phyloP scores from a whole-genome alignment of 495 filamentous ascomycete species.

The Symbiotaphrina buchneri region DNA sequence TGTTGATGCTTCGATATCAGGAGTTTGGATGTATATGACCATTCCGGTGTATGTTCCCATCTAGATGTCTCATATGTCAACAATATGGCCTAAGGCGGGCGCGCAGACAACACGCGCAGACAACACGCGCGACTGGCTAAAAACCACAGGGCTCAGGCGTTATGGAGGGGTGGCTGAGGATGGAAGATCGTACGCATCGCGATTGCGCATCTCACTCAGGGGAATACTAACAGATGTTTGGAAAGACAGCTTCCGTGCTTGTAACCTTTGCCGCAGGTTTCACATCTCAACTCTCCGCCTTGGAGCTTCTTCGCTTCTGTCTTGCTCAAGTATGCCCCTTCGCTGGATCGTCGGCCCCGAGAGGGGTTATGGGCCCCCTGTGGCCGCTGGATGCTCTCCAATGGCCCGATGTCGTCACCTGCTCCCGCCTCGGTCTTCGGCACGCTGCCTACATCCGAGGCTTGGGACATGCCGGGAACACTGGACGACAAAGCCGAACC shows the following conservation, averaged over 20 bases:
- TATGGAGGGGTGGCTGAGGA: conserved; percentile 2
- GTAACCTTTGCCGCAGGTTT: conserved; percentile 98
- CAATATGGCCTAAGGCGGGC: too few species aligned
- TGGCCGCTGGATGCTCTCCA: too few species aligned
- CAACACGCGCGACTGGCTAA: too few species aligned
- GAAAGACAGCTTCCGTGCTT: conserved; percentile 99
- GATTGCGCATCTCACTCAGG: conserved; percentile 3
- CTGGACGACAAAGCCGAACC: background rate
- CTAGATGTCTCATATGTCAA: too few species aligned
- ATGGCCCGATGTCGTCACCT: too few species aligned
- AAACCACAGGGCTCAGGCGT: too few species aligned
- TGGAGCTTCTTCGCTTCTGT: conserved; percentile 49
- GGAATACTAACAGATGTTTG: conserved; percentile 97
- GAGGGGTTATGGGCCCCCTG: too few species aligned
- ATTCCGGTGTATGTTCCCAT: conserved; percentile 99
- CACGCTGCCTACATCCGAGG: too few species aligned
- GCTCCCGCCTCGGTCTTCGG: too few species aligned
- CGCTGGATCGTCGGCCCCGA: conserved; percentile 44
- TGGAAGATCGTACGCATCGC: conserved; percentile 5
- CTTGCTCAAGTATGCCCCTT: conserved; percentile 59
- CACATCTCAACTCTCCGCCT: conserved; percentile 75
- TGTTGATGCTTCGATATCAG: conserved; percentile 99
- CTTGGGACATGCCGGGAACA: too few species aligned
- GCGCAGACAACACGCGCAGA: too few species aligned
- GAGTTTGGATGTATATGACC: conserved; percentile 91